phyloP scores from a whole-genome alignment of 202 grass and related monocot species.

The Dendrocalamus latiflorus region DNA sequence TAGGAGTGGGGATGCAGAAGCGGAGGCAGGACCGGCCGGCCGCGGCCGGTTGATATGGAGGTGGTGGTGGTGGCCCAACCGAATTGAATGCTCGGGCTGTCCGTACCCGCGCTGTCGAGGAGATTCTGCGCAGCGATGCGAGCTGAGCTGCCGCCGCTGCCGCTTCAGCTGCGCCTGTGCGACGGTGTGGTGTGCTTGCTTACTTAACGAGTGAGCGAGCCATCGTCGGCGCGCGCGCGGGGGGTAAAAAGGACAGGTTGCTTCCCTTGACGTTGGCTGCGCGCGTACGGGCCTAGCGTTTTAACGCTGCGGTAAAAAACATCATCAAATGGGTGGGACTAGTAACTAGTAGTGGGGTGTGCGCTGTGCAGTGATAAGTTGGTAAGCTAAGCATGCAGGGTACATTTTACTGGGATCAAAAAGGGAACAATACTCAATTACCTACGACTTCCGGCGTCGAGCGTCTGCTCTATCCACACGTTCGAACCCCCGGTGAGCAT shows the following conservation, averaged over 20 bases:
- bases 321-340: background rate
- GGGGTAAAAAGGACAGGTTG: background rate
- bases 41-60: slow-evolving; percentile 8
- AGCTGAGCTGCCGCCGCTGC: background rate
- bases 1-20: background rate
- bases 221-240: background rate
- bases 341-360: background rate
- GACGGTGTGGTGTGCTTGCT: background rate
- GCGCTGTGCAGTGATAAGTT: background rate
- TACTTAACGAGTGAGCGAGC: background rate
- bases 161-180: background rate
- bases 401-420: slow-evolving; percentile 37
- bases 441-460: too few species aligned
- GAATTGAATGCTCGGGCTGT: slow-evolving; percentile 24
- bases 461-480: too few species aligned
- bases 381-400: background rate
- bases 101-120: slow-evolving; percentile 12
- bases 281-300: background rate
- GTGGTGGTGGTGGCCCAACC: slow-evolving; percentile 15
- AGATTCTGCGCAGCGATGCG: slow-evolving; percentile 5
- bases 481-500: too few species aligned
- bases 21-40: too few species aligned
- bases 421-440: background rate
- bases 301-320: slow-evolving; percentile 11
- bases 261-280: background rate